phyloP scores from a whole-genome alignment of 768 basidiomycete species.

The Dioszegia crocea region DNA sequence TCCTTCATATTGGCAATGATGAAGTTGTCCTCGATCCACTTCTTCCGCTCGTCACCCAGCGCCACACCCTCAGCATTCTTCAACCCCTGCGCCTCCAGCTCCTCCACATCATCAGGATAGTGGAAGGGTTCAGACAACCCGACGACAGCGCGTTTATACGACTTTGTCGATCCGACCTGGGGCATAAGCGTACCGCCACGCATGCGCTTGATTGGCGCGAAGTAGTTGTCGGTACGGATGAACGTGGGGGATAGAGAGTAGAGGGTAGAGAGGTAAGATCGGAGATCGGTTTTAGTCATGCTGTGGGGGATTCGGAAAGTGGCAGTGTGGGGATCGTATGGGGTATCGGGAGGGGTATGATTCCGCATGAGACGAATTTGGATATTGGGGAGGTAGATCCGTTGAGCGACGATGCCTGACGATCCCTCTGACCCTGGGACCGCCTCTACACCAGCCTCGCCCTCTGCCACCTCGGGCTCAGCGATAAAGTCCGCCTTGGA shows the following conservation, averaged over 20 bases:
- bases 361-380: constrained; percentile 79
- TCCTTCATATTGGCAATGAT: constrained; percentile 51
- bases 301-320: constrained; percentile 85
- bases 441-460: not conserved
- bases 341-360: constrained; percentile 64
- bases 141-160: constrained; percentile 87
- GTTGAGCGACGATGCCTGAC: constrained; percentile 62
- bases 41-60: constrained; percentile 15
- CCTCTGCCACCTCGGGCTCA: not conserved
- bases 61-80: constrained; percentile 49
- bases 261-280: constrained; percentile 74
- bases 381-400: constrained; percentile 84
- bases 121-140: constrained; percentile 90
- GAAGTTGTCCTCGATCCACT: constrained; percentile 65
- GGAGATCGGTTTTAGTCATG: constrained; percentile 86
- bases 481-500: constrained; percentile 2
- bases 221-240: constrained; percentile 90
- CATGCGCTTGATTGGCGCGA: constrained; percentile 56
- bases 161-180: constrained; percentile 43
- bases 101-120: constrained; percentile 75
- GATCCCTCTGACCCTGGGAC: not conserved
- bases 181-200: constrained; percentile 8
- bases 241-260: constrained; percentile 88
- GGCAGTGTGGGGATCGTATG: constrained; percentile 92
- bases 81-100: constrained; percentile 63